A percentile compares a stretch with the other conserved stretches of the same genome.
These are phyloP conservation scores for Trichoderma simmonsii DNA, from an alignment of 2,329 filamentous ascomycete species.

Conservation along the genomic window DNA sequence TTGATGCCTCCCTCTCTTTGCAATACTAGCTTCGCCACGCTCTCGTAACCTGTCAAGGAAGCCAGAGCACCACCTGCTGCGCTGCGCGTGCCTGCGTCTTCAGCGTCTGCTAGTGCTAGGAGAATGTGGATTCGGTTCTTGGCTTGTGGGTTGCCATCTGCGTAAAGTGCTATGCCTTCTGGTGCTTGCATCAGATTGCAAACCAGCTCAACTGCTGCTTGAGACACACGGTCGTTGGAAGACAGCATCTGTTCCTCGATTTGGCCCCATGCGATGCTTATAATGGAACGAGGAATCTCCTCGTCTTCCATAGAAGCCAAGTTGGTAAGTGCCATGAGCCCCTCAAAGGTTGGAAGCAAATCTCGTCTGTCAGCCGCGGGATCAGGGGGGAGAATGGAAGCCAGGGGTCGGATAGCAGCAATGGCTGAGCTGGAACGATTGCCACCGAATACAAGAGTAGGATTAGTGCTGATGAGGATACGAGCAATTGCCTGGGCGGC, in stretches of 20 bases:
- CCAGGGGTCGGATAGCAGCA: constrained; percentile 78
- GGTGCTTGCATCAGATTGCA: constrained; percentile 81
- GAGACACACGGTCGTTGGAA: constrained; percentile 70
- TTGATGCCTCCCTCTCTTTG: constrained; percentile 68
- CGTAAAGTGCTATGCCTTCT: constrained; percentile 65
- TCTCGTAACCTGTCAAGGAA: constrained; percentile 75
- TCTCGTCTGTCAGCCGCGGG: constrained; percentile 64
- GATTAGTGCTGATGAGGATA: constrained; percentile 83
- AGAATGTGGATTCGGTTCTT: constrained; percentile 76
- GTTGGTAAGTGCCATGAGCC: constrained; percentile 89
- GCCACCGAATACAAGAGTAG: constrained; percentile 76
- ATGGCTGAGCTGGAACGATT: constrained; percentile 69
- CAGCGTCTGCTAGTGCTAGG: constrained; percentile 81
- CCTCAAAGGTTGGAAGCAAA: constrained; percentile 85
- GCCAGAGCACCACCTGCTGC: constrained; percentile 88
- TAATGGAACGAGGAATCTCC: constrained; percentile 63
- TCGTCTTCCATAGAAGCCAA: constrained; percentile 76
- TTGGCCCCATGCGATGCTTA: constrained; percentile 68
- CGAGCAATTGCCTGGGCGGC: constrained; percentile 80
- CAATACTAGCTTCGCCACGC: constrained; percentile 68
- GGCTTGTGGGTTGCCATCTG: constrained; percentile 63
- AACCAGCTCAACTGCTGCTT: constrained; percentile 81
- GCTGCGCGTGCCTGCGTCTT: constrained; percentile 73
- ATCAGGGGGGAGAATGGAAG: constrained; percentile 68
- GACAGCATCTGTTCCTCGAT: constrained; percentile 83